Evolutionary conservation across 768 basidiomycete genomes (phyloP).

Genomic region (Mycena rebaudengoi): DNA sequence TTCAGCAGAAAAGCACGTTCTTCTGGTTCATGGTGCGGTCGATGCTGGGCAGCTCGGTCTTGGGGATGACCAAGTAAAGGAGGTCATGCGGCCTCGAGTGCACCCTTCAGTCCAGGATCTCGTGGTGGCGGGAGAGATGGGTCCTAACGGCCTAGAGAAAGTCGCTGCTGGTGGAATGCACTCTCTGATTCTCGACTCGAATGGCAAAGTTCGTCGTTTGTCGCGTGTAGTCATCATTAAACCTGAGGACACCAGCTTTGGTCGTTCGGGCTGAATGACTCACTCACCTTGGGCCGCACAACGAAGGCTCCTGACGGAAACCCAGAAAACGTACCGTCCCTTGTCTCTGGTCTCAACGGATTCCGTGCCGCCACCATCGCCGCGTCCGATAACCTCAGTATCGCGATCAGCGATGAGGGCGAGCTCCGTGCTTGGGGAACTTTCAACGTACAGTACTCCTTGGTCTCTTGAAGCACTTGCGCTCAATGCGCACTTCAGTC

Average conservation of each 20-base stretch:
- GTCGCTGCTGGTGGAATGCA: conserved; percentile 28
- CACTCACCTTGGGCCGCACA: conserved; percentile 20
- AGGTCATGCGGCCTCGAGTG: conserved; percentile 25
- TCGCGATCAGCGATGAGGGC: conserved; percentile 17
- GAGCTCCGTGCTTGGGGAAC: conserved; percentile 27
- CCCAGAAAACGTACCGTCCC: conserved; percentile 13
- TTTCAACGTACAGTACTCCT: conserved; percentile 5
- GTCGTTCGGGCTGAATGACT: conserved; percentile 27
- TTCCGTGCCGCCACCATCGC: conserved; percentile 16
- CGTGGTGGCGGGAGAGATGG: not conserved
- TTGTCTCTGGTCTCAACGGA: conserved; percentile 6
- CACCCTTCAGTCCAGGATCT: conserved; percentile 6
- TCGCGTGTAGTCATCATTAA: not conserved
- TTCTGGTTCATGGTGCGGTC: conserved; percentile 23
- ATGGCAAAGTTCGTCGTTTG: conserved; percentile 17
- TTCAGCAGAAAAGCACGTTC: conserved; percentile 1
- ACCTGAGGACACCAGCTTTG: conserved; percentile 17
- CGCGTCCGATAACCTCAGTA: conserved; percentile 23
- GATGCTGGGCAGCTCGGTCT: conserved; percentile 25
- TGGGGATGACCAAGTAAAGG: conserved; percentile 20
- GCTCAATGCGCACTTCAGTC: no score
- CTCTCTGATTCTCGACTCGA: conserved; percentile 20
- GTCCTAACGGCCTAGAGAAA: conserved; percentile 12
- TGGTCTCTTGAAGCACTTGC: no score
- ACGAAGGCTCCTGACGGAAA: conserved; percentile 7